Evolutionary conservation across 164 flowering plant species (phyloP).

Genomic region (Vitis rotundifolia): DNA sequence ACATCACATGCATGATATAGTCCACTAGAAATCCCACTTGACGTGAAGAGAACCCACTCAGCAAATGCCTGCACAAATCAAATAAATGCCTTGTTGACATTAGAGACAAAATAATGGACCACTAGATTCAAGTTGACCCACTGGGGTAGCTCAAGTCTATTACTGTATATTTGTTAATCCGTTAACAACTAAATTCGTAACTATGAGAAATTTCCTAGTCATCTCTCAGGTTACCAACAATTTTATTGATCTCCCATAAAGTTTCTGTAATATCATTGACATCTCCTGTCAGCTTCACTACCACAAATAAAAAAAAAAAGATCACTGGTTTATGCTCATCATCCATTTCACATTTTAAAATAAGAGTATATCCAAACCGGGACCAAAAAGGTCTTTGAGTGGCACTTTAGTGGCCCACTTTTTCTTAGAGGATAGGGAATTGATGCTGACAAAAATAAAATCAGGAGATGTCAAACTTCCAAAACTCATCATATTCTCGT

Average conservation of each 20-base stretch:
- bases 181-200: too few species aligned
- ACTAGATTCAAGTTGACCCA: neutral
- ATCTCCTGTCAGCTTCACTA: neutral
- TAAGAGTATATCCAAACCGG: too few species aligned
- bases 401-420: too few species aligned
- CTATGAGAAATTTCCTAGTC: too few species aligned
- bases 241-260: neutral
- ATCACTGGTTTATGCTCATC: too few species aligned
- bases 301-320: too few species aligned
- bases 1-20: slow-evolving; percentile 99
- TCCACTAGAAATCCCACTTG: slow-evolving; percentile 92
- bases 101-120: neutral
- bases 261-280: neutral
- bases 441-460: too few species aligned
- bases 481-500: neutral
- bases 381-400: too few species aligned
- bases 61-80: slow-evolving; percentile 64
- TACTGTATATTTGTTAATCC: too few species aligned
- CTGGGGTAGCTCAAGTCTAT: neutral
- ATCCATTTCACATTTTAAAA: too few species aligned
- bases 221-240: neutral
- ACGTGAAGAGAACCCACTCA: slow-evolving; percentile 85
- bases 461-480: too few species aligned
- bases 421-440: too few species aligned
- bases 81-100: neutral